Percentiles rank a stretch among this genome's conserved stretches.
Conservation (phyloP, 805 yeast genomes). For the Millerago galiae region DNA sequence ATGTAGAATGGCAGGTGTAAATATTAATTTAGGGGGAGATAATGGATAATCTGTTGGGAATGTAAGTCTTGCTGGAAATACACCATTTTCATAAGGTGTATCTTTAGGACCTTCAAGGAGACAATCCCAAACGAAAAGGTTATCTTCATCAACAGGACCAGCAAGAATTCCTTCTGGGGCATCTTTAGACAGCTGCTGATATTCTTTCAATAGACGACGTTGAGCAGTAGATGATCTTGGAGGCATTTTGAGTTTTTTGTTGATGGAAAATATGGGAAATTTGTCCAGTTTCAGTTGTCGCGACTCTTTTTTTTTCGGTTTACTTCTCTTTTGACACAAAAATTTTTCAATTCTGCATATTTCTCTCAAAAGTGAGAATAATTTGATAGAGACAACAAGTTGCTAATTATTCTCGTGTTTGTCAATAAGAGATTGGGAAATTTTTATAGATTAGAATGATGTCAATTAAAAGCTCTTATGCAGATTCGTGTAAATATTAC, state of each 20-base stretch:
- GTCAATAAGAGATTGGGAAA: neutral
- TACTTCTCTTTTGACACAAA: neutral
- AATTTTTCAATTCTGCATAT: neutral
- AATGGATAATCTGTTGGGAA: conserved; percentile 81
- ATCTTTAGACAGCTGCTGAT: conserved; percentile 76
- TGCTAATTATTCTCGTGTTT: too few relatives aligned
- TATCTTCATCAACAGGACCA: conserved; percentile 74
- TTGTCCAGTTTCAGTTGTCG: too few relatives aligned
- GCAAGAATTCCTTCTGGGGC: conserved; percentile 96
- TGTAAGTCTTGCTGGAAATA: conserved; percentile 67
- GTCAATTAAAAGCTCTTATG: too few relatives aligned
- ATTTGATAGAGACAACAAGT: too few relatives aligned
- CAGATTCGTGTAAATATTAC: too few relatives aligned
- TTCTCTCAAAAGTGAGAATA: neutral
- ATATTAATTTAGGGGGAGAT: conserved; percentile 70
- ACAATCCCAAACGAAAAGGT: conserved; percentile 80
- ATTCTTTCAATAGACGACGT: conserved; percentile 79
- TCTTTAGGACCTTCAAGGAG: conserved; percentile 77
- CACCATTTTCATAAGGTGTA: conserved; percentile 81
- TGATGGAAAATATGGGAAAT: neutral
- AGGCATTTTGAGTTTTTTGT: conserved; percentile 17
- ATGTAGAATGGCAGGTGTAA: conserved; percentile 79
- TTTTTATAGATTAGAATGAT: too few relatives aligned
- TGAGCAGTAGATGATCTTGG: conserved; percentile 59
- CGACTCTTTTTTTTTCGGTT: too few relatives aligned